Evolutionary conservation across 2,329 filamentous ascomycete genomes (phyloP), one percentile per base, ranked within the genome.

Genomic region (Penicillium sp.): DNA sequence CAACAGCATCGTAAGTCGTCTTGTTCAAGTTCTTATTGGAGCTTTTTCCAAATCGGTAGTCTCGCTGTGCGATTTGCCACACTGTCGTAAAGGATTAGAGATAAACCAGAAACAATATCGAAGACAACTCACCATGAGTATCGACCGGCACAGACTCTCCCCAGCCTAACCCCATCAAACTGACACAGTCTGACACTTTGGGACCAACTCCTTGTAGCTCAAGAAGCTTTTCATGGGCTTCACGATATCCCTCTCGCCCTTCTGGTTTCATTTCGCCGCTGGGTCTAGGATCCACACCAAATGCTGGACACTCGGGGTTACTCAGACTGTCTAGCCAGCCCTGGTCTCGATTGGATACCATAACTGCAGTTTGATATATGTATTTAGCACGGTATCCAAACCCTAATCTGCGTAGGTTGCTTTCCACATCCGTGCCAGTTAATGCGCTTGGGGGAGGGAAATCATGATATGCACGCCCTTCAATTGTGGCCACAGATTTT

Each of bases 351-450:
- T 82, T 74, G 0, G 86, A 83, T 10, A 99, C 82, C 55, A 91
- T 88, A 3, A 83, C 79, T 0, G 96, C 94, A 6, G 94, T 97
- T 66, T 90, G 85, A 25, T 90, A 87, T 59, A 99, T 90, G 72
- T 97, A 99, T 70, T 90, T 94, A 21, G 96, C 94, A 29, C 94
- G 83, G 68, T 99, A 99, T 1, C 94, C 94, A 72, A 99, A 99
- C 0, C 94, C 94, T 10, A 99, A 81, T 58, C 88, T 83, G 64
- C 92, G 85, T 4, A 99, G 81, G 61, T 90, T 88, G 29, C 84
- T 76, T 73, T 99, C 94, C 6, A 97, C 91, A n/a, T 83, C 83
- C 6, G 83, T 79, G 1, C 83, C 86, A 0, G 86, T 86, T n/a
- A 99, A 81, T 15, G 87, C 86, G 53, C 86, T 81, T 0, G 94